Evolutionary conservation across 495 filamentous ascomycete species (phyloP).

Genomic region (Aspergillus ellipticus): DNA sequence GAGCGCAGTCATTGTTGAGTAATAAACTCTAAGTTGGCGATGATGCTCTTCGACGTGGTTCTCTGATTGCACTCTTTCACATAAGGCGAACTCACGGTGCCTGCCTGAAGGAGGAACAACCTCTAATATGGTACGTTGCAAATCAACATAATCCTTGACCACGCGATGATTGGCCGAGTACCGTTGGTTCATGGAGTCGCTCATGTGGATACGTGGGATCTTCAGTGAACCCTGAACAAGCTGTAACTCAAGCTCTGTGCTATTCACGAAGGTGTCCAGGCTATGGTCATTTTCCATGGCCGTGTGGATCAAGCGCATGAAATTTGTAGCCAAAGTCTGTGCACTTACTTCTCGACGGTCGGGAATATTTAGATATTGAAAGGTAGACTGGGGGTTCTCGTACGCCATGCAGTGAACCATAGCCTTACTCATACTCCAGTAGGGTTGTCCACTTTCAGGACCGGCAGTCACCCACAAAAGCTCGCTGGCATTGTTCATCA

Average conservation of each 20-base stretch:
- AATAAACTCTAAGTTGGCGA: neutral
- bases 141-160: neutral
- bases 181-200: neutral
- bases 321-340: neutral
- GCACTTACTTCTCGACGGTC: neutral
- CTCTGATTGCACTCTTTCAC: neutral
- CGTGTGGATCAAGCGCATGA: constrained; percentile 6
- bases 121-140: neutral
- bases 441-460: neutral
- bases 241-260: constrained; percentile 4
- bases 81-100: neutral
- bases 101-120: neutral
- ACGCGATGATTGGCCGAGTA: neutral
- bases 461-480: constrained; percentile 13
- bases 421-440: constrained; percentile 7
- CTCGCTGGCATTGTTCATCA: neutral
- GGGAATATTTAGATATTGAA: constrained; percentile 4
- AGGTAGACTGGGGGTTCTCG: neutral
- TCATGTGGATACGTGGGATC: neutral
- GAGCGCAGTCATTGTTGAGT: neutral
- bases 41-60: neutral
- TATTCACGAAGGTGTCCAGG: neutral
- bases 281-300: neutral
- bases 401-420: constrained; percentile 2
- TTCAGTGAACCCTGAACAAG: neutral